These are phyloP conservation scores for Ogataea pini DNA, from an alignment of 805 yeast species.

Conservation along the genomic window DNA sequence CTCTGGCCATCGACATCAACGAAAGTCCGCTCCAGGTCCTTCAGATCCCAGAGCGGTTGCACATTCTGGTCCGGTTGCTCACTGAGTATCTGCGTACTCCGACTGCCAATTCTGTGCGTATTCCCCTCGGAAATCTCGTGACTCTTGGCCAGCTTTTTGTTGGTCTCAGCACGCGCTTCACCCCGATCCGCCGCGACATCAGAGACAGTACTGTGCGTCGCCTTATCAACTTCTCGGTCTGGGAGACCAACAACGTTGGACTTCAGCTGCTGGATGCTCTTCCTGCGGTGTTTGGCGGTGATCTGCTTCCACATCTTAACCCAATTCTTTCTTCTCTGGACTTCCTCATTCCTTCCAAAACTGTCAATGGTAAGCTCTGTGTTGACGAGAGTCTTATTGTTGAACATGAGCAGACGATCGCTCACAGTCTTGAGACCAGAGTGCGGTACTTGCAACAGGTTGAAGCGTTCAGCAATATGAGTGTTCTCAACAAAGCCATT, in stretches of 20 bases:
- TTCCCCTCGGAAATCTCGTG: conserved; percentile 64
- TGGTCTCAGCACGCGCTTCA: conserved; percentile 54
- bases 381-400: conserved; percentile 38
- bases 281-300: conserved; percentile 39
- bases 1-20: conserved; percentile 60
- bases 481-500: conserved; percentile 54
- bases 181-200: conserved; percentile 59
- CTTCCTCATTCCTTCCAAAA: conserved; percentile 54
- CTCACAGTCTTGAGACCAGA: conserved; percentile 33
- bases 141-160: conserved; percentile 53
- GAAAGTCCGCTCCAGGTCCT: conserved; percentile 49
- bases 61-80: conserved; percentile 47
- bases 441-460: conserved; percentile 27
- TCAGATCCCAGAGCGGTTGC: conserved; percentile 52
- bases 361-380: conserved; percentile 39
- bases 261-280: conserved; percentile 42
- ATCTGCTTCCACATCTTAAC: conserved; percentile 46
- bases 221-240: conserved; percentile 45
- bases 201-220: conserved; percentile 52
- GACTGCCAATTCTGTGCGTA: conserved; percentile 49
- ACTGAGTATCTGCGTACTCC: conserved; percentile 48
- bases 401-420: conserved; percentile 34
- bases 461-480: conserved; percentile 44
- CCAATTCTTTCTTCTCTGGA: conserved; percentile 58
- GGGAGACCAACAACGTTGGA: conserved; percentile 47